Evolutionary conservation across 2,329 filamentous ascomycete species (phyloP).

Genomic region (Claviceps paspali): DNA sequence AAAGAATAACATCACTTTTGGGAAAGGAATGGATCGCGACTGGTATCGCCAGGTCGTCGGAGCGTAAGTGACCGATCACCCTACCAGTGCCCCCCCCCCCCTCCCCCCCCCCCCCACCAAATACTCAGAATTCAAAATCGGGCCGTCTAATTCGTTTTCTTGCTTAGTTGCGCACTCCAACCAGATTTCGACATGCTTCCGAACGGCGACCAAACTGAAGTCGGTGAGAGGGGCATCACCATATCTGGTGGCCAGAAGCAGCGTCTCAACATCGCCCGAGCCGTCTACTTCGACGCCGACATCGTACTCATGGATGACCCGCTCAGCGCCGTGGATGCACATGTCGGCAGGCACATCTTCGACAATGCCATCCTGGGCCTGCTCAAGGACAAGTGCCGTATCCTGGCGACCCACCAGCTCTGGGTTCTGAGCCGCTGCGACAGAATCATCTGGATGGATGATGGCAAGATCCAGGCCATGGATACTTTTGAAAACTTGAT

Average conservation of each 20-base stretch:
- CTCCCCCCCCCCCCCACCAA: no score
- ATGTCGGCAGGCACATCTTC: slow-evolving; percentile 65
- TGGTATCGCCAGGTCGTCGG: slow-evolving; percentile 81
- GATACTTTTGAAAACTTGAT: slow-evolving; percentile 87
- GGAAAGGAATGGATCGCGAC: slow-evolving; percentile 54
- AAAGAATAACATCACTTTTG: slow-evolving; percentile 85
- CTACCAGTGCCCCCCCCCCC: no score
- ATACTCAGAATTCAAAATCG: not conserved
- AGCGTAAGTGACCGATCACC: slow-evolving; percentile 34
- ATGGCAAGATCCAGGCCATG: slow-evolving; percentile 66
- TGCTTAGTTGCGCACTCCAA: slow-evolving; percentile 54
- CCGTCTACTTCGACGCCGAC: slow-evolving; percentile 55
- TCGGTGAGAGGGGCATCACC: slow-evolving; percentile 89
- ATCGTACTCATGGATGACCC: slow-evolving; percentile 57
- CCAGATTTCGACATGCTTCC: slow-evolving; percentile 90
- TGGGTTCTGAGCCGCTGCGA: slow-evolving; percentile 86
- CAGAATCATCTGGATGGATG: slow-evolving; percentile 84
- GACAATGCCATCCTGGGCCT: slow-evolving; percentile 87
- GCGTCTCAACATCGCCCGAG: slow-evolving; percentile 80
- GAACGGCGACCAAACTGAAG: slow-evolving; percentile 75
- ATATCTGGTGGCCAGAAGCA: slow-evolving; percentile 94
- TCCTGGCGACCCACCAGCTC: slow-evolving; percentile 88
- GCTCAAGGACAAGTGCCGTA: slow-evolving; percentile 74
- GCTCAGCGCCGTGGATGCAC: slow-evolving; percentile 53
- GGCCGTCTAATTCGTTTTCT: not conserved